A percentile compares a stretch with the other conserved stretches of the same genome.
Conservation (phyloP, 148 eudicot species). For the Amaranthus hypochondriacus region DNA sequence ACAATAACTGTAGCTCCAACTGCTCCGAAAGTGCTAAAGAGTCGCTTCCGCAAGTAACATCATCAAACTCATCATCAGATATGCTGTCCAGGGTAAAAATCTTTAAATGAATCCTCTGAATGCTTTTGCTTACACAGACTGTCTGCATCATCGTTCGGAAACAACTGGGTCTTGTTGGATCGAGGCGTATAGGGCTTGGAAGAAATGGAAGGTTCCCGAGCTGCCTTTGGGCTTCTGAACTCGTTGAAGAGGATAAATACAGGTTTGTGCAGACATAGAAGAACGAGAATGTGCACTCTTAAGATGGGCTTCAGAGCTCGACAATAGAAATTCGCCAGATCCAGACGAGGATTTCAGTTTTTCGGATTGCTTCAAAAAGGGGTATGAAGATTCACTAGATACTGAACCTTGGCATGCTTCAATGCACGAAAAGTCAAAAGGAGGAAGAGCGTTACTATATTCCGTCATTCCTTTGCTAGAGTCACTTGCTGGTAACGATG, state of each 20-base stretch:
- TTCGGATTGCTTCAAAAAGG: slow-evolving; percentile 19
- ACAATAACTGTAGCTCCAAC: slow-evolving; percentile 38
- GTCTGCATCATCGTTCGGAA: slow-evolving; percentile 21
- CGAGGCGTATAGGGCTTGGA: slow-evolving; percentile 26
- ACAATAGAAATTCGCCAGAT: slow-evolving; percentile 15
- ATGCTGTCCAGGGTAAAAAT: slow-evolving; percentile 31
- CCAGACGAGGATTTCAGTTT: slow-evolving; percentile 17
- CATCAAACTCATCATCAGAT: slow-evolving; percentile 32
- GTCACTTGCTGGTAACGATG: slow-evolving; percentile 8
- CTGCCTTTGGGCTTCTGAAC: slow-evolving; percentile 31
- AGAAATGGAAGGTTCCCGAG: slow-evolving; percentile 38
- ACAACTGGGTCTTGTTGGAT: slow-evolving; percentile 17
- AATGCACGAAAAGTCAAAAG: slow-evolving; percentile 8
- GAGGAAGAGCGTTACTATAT: slow-evolving; percentile 9
- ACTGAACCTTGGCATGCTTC: slow-evolving; percentile 21
- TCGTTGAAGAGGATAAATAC: slow-evolving; percentile 39
- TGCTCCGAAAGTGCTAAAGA: slow-evolving; percentile 32
- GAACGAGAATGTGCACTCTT: slow-evolving; percentile 28
- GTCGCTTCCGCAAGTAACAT: slow-evolving; percentile 31
- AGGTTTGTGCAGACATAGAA: slow-evolving; percentile 40
- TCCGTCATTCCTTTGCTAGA: slow-evolving; percentile 23
- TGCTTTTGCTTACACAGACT: slow-evolving; percentile 19
- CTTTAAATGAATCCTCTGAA: slow-evolving; percentile 24
- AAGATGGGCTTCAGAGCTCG: slow-evolving; percentile 21
- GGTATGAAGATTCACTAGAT: slow-evolving; percentile 22